Evolutionary conservation across 139 green algal species (phyloP).

Genomic region (Eudorina sp.): DNA sequence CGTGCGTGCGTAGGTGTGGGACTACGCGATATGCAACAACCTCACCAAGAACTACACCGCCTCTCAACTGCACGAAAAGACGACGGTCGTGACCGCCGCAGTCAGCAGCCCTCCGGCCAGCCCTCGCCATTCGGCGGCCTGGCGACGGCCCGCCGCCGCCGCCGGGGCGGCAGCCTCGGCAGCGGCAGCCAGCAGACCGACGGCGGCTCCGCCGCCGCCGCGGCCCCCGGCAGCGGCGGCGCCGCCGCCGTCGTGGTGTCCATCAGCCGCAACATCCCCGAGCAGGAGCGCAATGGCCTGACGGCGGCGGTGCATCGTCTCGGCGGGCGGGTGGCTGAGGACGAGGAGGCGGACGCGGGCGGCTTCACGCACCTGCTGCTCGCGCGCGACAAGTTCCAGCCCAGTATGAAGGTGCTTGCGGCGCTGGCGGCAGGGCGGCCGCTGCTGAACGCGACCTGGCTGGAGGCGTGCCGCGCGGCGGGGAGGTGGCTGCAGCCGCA

Average conservation of each 20-base stretch:
- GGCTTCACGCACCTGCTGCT: conserved; percentile 36
- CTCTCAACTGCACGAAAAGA: no score
- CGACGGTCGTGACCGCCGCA: neutral
- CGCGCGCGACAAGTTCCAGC: neutral
- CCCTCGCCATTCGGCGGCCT: neutral
- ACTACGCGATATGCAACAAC: no score
- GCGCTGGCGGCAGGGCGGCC: conserved; percentile 19
- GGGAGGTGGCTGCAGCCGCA: conserved; percentile 15
- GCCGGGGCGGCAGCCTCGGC: neutral
- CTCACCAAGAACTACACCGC: no score
- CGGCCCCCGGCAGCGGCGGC: neutral
- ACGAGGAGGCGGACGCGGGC: no score
- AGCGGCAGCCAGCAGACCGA: neutral
- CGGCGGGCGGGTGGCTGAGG: neutral
- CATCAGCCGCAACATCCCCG: conserved; percentile 8
- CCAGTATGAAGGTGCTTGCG: conserved; percentile 31
- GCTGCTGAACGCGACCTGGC: conserved; percentile 24
- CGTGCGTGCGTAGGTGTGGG: no score
- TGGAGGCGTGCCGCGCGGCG: neutral
- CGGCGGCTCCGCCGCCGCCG: neutral
- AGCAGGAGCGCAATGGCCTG: neutral
- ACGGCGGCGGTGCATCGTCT: neutral
- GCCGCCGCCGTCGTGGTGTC: neutral
- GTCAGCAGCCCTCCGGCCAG: neutral
- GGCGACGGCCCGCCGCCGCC: neutral